Conservation (phyloP, 176 grass and related monocot species). For the Urochloa ruziziensis region DNA sequence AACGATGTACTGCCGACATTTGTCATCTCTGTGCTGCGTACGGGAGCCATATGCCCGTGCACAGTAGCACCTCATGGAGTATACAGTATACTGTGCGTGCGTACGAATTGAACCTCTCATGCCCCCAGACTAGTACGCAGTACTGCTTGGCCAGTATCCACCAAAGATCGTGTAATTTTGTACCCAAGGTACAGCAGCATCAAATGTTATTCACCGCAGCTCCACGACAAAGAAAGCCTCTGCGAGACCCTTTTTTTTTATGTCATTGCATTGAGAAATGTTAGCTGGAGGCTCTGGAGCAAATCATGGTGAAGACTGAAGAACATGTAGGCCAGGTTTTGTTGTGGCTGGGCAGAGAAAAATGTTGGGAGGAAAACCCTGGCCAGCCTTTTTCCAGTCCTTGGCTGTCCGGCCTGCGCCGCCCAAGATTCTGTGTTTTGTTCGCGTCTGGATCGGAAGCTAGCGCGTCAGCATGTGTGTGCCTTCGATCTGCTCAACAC, state of each 20-base stretch:
- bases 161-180: background rate
- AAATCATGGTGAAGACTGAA: background rate
- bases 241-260: no score
- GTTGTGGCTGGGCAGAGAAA: background rate
- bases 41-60: background rate
- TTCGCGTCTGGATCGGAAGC: background rate
- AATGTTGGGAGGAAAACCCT: background rate
- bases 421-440: constrained; percentile 15
- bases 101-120: background rate
- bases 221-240: no score
- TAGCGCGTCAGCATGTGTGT: background rate
- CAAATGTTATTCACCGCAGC: background rate
- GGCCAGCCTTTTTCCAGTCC: background rate
- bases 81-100: background rate
- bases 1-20: background rate
- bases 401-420: background rate
- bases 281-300: no score
- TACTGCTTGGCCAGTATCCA: background rate
- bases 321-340: background rate
- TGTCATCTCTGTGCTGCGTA: no score
- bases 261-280: no score
- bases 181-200: background rate
- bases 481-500: background rate
- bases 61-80: background rate
- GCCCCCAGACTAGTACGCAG: background rate